Evolutionary conservation across 805 yeast genomes (phyloP), one percentile per base, ranked within the genome.

Genomic region (Pichia thaimueangensis): DNA sequence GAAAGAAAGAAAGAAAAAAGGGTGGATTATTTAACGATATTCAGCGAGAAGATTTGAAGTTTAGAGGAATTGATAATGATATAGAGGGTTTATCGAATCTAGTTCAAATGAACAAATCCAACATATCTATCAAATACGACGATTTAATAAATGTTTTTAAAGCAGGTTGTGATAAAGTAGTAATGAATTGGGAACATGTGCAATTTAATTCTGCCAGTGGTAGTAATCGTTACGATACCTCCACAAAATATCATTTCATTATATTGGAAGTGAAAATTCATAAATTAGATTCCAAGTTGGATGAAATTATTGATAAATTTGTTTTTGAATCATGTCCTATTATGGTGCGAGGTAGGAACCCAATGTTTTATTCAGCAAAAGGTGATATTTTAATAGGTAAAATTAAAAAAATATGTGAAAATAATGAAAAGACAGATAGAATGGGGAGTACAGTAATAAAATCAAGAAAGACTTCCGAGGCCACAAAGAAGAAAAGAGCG

Each of bases 281-380:
- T n/a, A 29, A 29, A 6, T 25, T 13, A 10, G 7, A 29, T 9
- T n/a, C 9, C 12, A n/a, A 19, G 9, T 49, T 20, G 31, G 50
- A 52, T 41, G 45, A 53, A 9, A 48, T 49, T 8, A 37, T 45
- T 23, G 17, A 47, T 5, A 48, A 50, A 17, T 43, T 36, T 9
- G 48, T 54, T 7, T 29, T 29, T 11, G 41, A 44, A 17, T 58
- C 63, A 0, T 42, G 68, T 25, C 76, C 75, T 2, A 69, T 74
- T 7, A 69, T 72, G 23, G 79, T 73, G 5, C 54, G 79, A 47
- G 79, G 79, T 6, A 56, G 79, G 39, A 73, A 73, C 48, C 79
- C 79, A 6, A 64, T 72, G 20, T 74, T 74, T 45, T 74, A 74
- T 50, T 62, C 68, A 31, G 69, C 70, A 45, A 59, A 73, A 39